Conservation (phyloP, 2,329 filamentous ascomycete species). For the Bipolaris gigantea region DNA sequence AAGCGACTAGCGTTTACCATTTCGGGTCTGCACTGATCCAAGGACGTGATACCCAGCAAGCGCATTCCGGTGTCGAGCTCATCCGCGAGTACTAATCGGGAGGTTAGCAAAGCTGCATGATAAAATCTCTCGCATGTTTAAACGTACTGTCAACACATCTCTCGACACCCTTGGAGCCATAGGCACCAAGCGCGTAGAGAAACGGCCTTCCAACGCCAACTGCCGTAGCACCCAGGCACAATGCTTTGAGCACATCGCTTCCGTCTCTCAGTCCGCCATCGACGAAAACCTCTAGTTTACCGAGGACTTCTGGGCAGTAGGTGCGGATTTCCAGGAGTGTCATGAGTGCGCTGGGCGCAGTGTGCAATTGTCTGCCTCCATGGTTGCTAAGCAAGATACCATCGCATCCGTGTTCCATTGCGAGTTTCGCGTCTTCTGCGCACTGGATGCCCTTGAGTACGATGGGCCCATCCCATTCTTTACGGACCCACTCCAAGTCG, state of each 20-base stretch:
- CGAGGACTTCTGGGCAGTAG: conserved; percentile 42
- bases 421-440: conserved; percentile 51
- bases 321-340: conserved; percentile 44
- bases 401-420: conserved; percentile 49
- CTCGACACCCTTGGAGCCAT: conserved; percentile 43
- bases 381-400: conserved; percentile 58
- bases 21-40: conserved; percentile 63
- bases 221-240: conserved; percentile 46
- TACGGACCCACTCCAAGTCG: conserved; percentile 51
- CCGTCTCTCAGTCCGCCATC: conserved; percentile 46
- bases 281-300: conserved; percentile 43
- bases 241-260: conserved; percentile 44
- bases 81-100: conserved; percentile 50
- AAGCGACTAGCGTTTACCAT: conserved; percentile 55
- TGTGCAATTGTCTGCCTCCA: conserved; percentile 57
- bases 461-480: conserved; percentile 47
- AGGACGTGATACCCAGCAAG: conserved; percentile 63
- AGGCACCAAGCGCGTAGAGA: conserved; percentile 44
- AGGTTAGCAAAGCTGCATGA: conserved; percentile 7
- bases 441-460: conserved; percentile 52
- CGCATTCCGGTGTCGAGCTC: conserved; percentile 69
- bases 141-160: conserved; percentile 43
- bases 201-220: conserved; percentile 45
- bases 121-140: background rate
- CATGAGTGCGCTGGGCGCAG: conserved; percentile 42